phyloP scores from a whole-genome alignment of 148 eudicot species.

The Hydrangea macrophylla region DNA sequence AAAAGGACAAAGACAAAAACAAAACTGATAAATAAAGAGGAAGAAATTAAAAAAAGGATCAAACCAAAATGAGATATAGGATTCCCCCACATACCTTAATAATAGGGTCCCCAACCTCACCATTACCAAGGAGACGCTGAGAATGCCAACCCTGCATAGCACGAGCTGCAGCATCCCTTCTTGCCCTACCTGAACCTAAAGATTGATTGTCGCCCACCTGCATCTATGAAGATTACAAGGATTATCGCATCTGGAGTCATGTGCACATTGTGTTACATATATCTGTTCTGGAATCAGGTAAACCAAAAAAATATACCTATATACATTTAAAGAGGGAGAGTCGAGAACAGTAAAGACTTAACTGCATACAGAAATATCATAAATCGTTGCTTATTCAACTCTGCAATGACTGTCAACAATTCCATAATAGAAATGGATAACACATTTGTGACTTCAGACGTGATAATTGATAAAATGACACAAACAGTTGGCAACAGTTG shows the following conservation, averaged over 20 bases:
- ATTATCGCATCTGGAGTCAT: background rate
- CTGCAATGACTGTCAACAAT: slow-evolving; percentile 5
- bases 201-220: slow-evolving; percentile 40
- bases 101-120: slow-evolving; percentile 78
- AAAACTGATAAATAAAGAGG: background rate
- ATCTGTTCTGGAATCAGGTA: background rate
- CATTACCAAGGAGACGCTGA: slow-evolving; percentile 71
- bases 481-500: background rate
- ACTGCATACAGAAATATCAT: background rate
- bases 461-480: background rate
- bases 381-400: background rate
- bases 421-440: background rate
- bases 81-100: slow-evolving; percentile 42
- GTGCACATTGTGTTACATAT: background rate
- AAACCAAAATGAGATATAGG: background rate
- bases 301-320: background rate
- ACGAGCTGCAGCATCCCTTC: slow-evolving; percentile 60
- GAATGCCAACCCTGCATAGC: slow-evolving; percentile 82
- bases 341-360: background rate
- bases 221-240: slow-evolving; percentile 9
- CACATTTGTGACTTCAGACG: background rate
- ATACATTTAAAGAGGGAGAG: background rate
- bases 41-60: background rate
- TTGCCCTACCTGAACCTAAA: slow-evolving; percentile 56
- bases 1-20: background rate